phyloP scores from a whole-genome alignment of 176 grass and related monocot genomes.

The Eragrostis curvula region DNA sequence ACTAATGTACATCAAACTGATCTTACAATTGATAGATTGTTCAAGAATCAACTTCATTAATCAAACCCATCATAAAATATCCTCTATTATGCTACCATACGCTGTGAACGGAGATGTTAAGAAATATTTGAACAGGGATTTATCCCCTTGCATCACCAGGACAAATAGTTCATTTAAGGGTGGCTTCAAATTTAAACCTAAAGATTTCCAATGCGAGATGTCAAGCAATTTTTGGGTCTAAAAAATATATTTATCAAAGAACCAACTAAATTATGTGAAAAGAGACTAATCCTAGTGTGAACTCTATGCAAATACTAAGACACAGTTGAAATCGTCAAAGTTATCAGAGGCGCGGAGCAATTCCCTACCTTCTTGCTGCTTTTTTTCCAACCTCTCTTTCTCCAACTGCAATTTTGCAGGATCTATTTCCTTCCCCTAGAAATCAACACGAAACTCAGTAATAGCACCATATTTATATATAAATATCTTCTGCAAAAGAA shows the following conservation, averaged over 20 bases:
- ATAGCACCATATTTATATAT: background rate
- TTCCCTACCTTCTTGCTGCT: conserved; percentile 76
- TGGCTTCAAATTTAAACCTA: background rate
- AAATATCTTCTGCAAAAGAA: conserved; percentile 17
- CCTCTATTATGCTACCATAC: no score
- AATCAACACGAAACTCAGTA: conserved; percentile 37
- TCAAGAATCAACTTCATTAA: no score
- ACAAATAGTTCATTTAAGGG: background rate
- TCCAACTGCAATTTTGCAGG: conserved; percentile 69
- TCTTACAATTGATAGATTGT: background rate
- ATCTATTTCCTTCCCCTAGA: conserved; percentile 71
- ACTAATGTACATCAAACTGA: background rate
- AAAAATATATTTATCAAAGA: background rate
- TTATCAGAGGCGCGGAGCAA: background rate
- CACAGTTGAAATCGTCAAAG: background rate
- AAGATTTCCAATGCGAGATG: background rate
- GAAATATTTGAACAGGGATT: background rate
- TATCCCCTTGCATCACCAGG: background rate
- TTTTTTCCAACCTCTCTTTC: conserved; percentile 79
- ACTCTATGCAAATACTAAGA: conserved; percentile 1
- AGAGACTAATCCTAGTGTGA: background rate
- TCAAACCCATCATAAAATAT: no score
- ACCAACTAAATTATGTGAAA: background rate
- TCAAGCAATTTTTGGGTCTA: background rate
- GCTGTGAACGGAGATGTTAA: no score